These are phyloP conservation scores for Alternaria dauci DNA, from an alignment of 2,329 filamentous ascomycete genomes.

Conservation along the genomic window DNA sequence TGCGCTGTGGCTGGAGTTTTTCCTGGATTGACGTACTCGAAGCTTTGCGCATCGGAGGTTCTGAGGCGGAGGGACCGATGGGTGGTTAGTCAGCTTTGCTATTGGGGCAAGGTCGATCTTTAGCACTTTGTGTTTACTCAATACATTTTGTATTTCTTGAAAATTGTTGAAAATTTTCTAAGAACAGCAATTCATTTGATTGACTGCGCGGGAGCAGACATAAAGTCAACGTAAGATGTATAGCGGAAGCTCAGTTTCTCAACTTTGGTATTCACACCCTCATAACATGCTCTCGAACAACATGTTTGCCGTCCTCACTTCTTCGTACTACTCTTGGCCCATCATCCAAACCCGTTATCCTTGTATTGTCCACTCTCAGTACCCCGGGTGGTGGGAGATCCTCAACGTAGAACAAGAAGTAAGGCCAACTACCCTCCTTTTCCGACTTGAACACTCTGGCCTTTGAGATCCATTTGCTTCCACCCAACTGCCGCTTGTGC, in stretches of 20 bases:
- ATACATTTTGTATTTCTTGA: neutral
- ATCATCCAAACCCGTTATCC: neutral
- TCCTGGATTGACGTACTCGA: conserved; percentile 1
- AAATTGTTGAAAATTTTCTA: neutral
- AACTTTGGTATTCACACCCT: neutral
- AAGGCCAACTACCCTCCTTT: conserved; percentile 19
- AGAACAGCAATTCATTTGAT: neutral
- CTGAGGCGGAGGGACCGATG: neutral
- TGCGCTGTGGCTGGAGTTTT: neutral
- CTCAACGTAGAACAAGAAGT: conserved; percentile 22
- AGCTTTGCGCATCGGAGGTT: conserved; percentile 4
- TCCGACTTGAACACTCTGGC: conserved; percentile 23
- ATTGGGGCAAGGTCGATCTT: neutral
- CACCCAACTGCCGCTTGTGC: conserved; percentile 23
- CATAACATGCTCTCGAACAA: conserved; percentile 14
- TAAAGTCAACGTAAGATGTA: neutral
- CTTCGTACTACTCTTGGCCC: neutral
- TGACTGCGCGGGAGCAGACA: neutral
- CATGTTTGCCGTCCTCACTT: conserved; percentile 5
- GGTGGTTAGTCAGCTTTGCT: conserved; percentile 1
- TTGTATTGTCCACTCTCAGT: too few species aligned
- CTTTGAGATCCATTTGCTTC: conserved; percentile 18
- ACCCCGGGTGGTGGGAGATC: neutral
- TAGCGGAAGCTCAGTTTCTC: neutral
- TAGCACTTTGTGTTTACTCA: neutral